Evolutionary conservation across 257 asterid species (phyloP).

Genomic region (Nicotiana undulata): DNA sequence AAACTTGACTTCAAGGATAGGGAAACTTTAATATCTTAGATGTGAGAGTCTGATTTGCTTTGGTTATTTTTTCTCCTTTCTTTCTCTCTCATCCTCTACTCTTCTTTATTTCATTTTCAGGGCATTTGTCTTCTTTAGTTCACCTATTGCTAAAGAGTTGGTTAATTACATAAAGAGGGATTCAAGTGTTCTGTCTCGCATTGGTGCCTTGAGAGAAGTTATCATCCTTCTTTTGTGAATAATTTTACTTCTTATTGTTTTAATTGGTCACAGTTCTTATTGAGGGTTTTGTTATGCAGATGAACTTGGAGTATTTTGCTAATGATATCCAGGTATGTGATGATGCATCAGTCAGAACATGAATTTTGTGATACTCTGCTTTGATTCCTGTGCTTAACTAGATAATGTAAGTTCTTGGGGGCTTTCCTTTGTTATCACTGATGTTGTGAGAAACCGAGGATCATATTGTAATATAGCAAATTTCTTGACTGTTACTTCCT

Average conservation of each 20-base stretch:
- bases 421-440: background rate
- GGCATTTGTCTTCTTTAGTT: conserved; percentile 96
- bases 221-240: background rate
- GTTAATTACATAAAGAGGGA: conserved; percentile 80
- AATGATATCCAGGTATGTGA: conserved; percentile 84
- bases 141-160: conserved; percentile 76
- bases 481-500: background rate
- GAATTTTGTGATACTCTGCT: background rate
- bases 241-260: conserved; percentile 9
- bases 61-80: background rate
- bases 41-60: background rate
- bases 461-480: background rate
- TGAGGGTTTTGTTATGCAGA: conserved; percentile 49
- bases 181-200: conserved; percentile 80
- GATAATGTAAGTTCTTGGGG: background rate
- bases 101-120: conserved; percentile 26
- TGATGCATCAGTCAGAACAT: conserved; percentile 10
- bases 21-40: background rate
- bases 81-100: background rate
- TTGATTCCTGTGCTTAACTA: background rate
- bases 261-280: conserved; percentile 24
- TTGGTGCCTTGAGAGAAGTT: conserved; percentile 99
- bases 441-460: background rate
- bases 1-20: background rate
- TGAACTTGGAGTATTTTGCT: conserved; percentile 97